phyloP scores from a whole-genome alignment of 1,139 yeast species.

The Suhomyces ambrosiae region DNA sequence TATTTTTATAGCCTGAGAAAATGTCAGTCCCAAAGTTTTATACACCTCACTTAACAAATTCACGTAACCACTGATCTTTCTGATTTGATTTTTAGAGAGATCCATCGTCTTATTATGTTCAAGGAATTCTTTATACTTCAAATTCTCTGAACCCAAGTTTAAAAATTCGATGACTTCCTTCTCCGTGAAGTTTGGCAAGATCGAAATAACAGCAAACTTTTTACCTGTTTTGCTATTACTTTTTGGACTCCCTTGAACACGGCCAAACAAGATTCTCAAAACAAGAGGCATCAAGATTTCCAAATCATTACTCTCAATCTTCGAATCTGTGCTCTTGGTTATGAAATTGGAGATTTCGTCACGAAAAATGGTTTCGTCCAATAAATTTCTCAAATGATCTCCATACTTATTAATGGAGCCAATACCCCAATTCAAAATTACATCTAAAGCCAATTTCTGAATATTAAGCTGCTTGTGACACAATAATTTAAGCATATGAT shows the following conservation, averaged over 20 bases:
- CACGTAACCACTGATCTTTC: slow-evolving; percentile 70
- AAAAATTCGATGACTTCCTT: slow-evolving; percentile 61
- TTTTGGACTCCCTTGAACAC: slow-evolving; percentile 62
- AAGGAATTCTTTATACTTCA: slow-evolving; percentile 45
- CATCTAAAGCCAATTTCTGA: slow-evolving; percentile 74
- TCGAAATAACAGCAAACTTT: slow-evolving; percentile 73
- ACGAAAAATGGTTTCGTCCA: slow-evolving; percentile 81
- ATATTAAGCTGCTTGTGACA: slow-evolving; percentile 63
- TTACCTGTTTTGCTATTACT: slow-evolving; percentile 74
- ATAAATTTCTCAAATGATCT: slow-evolving; percentile 70
- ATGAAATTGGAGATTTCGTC: slow-evolving; percentile 78
- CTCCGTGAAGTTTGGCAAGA: slow-evolving; percentile 64
- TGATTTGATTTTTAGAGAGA: slow-evolving; percentile 33
- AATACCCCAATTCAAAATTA: slow-evolving; percentile 67
- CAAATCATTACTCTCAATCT: slow-evolving; percentile 64
- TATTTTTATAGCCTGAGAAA: slow-evolving; percentile 49
- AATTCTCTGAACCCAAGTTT: slow-evolving; percentile 58
- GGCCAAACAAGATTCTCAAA: slow-evolving; percentile 80
- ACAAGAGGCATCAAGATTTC: slow-evolving; percentile 67
- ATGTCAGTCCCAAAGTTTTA: slow-evolving; percentile 62
- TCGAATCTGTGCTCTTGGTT: slow-evolving; percentile 49
- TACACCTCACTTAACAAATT: slow-evolving; percentile 67
- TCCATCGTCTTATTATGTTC: slow-evolving; percentile 20
- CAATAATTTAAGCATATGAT: slow-evolving; percentile 56
- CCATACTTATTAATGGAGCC: slow-evolving; percentile 63